Base-by-base conservation (phyloP, 2,329 filamentous ascomycete genomes). In the Chlorencoelia australis region DNA sequence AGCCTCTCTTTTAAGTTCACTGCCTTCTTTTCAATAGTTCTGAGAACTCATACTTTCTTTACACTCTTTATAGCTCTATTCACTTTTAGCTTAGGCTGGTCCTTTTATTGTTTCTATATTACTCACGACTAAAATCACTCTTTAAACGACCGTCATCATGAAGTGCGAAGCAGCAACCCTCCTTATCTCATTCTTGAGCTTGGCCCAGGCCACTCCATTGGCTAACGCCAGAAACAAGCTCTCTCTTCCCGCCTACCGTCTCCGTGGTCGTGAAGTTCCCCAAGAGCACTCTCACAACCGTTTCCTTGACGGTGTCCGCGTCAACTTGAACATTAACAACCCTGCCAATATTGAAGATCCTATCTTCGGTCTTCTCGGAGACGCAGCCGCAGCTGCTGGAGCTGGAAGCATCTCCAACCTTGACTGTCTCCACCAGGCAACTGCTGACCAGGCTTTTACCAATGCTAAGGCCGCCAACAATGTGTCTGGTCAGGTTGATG, bases 381-480 rank as follows among this genome's bases (percentile, higher is more conserved):
- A 67, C 40, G 63, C 59, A 5, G 67, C 72, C 2, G 71, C 67
- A 0, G 57, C 61, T 3, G 50, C 52, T 1, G 71, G 71, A n/a
- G 50, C 61, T 33, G 67, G 67, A 33, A 53, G 55, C 28, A 68
- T 71, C 43, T 56, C 56, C 19, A 65, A 76, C 51, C 56, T 67
- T 39, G 69, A 75, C 57, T 77, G 73, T 51, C 66, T 76, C 30
- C 72, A 76, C 53, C 70, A 73, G 61, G 64, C 62, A 33, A 64
- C 64, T 11, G 73, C 73, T 30, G 72, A 76, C 58, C 69, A 69
- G 54, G 73, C 73, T 34, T 75, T 76, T 55, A 74, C 69, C 51
- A 75, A 75, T 46, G 69, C 71, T 27, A 75, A 75, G 53, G 69
- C 62, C 0, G 65, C 65, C 32, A 64, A 62, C 20, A 66, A 75